These are phyloP conservation scores for Mallotus japonicus DNA, from an alignment of 441 rosid species.

Conservation along the genomic window DNA sequence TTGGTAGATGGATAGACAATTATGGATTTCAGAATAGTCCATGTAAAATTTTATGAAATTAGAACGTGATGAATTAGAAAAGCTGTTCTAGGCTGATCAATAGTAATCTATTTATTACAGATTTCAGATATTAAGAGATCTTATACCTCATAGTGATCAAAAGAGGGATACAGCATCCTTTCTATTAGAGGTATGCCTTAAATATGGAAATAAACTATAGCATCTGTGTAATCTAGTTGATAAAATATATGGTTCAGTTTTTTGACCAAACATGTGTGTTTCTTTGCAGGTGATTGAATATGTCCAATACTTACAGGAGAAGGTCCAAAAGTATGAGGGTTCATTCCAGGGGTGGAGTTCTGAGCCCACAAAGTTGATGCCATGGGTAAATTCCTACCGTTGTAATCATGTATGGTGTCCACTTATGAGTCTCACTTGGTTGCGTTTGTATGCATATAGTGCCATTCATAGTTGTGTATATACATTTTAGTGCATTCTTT, in stretches of 20 bases:
- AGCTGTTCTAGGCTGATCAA: background rate
- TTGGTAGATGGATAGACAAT: background rate
- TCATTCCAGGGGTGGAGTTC: conserved; percentile 70
- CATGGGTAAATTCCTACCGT: conserved; percentile 56
- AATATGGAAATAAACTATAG: background rate
- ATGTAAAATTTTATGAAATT: background rate
- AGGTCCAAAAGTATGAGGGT: conserved; percentile 68
- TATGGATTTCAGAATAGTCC: background rate
- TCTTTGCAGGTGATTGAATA: conserved; percentile 76
- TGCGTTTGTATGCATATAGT: background rate
- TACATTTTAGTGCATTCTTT: background rate
- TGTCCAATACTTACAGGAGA: conserved; percentile 83
- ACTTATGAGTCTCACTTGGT: background rate
- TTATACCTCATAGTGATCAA: conserved; percentile 87
- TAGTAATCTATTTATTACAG: conserved; percentile 39
- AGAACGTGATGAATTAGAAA: background rate
- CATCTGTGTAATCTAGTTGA: conserved; percentile 3
- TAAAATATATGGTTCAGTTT: conserved; percentile 16
- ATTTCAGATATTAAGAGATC: conserved; percentile 85
- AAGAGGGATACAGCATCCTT: conserved; percentile 96
- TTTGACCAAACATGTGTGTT: conserved; percentile 21
- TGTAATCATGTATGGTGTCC: background rate
- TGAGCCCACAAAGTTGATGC: conserved; percentile 64
- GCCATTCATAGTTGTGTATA: background rate
- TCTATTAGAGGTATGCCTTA: conserved; percentile 70